Percentiles rank a stretch among this genome's conserved stretches.
Evolutionary conservation across 2,329 filamentous ascomycete genomes (phyloP).

Genomic region (Neonectria coccinea): DNA sequence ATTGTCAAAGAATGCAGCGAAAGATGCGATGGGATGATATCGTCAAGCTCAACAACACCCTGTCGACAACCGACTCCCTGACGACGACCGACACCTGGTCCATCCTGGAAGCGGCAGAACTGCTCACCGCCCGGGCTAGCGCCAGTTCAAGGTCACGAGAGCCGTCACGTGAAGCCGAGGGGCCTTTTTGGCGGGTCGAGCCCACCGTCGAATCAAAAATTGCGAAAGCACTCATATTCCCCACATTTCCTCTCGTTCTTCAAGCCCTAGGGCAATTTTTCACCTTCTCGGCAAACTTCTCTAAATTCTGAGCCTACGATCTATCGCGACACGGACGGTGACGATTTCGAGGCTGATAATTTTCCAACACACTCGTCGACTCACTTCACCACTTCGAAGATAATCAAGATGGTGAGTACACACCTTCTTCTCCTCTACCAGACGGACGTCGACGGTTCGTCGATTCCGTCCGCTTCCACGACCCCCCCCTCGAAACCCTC

Average conservation of each 20-base stretch:
- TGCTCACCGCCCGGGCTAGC: slow-evolving; percentile 44
- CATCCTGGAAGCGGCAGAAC: slow-evolving; percentile 42
- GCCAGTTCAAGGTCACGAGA: slow-evolving; percentile 15
- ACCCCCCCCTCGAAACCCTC: slow-evolving; percentile 31
- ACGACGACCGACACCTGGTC: slow-evolving; percentile 40
- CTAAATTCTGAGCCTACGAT: slow-evolving; percentile 51
- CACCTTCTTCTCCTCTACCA: slow-evolving; percentile 34
- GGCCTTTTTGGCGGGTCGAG: slow-evolving; percentile 13
- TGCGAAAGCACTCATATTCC: slow-evolving; percentile 34
- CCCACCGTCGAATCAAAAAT: slow-evolving; percentile 50
- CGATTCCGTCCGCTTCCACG: slow-evolving; percentile 30
- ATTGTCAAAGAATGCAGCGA: slow-evolving; percentile 12
- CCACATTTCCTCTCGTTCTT: slow-evolving; percentile 42
- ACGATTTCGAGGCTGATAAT: slow-evolving; percentile 52
- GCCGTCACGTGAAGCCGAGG: slow-evolving; percentile 38
- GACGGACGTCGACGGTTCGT: slow-evolving; percentile 33
- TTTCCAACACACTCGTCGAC: slow-evolving; percentile 53
- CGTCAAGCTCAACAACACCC: slow-evolving; percentile 25
- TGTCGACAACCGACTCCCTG: slow-evolving; percentile 40
- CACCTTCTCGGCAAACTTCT: slow-evolving; percentile 52
- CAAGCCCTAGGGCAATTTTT: slow-evolving; percentile 56
- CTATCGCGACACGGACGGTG: slow-evolving; percentile 52
- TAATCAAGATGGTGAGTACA: slow-evolving; percentile 63
- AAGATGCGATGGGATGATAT: slow-evolving; percentile 32
- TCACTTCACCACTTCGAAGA: slow-evolving; percentile 57